Percentiles rank a stretch among this genome's conserved stretches.
Conservation (phyloP, 805 yeast species). For the Lipomyces mesembrius region DNA sequence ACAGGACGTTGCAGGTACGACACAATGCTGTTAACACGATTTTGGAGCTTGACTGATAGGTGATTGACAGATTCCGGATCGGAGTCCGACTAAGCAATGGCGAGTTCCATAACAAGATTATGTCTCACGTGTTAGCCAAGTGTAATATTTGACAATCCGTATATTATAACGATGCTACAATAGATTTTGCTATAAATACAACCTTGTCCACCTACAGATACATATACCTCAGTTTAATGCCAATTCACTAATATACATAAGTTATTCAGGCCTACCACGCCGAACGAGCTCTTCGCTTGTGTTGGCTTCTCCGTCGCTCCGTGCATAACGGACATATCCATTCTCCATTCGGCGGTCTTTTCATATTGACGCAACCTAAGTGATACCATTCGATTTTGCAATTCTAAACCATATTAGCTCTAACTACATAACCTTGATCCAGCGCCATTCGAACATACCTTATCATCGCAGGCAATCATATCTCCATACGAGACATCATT, state of each 20-base stretch:
- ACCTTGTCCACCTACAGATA: not conserved
- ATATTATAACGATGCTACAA: not conserved
- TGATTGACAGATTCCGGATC: conserved; percentile 30
- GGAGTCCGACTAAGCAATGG: conserved; percentile 31
- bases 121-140: too few species aligned
- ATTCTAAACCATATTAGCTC: conserved; percentile 38
- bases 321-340: conserved; percentile 78
- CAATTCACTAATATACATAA: not conserved
- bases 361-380: conserved; percentile 86
- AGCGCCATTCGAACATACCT: conserved; percentile 54
- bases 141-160: not conserved
- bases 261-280: not conserved
- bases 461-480: conserved; percentile 91
- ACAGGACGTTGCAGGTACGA: conserved; percentile 26
- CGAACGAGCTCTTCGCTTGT: not conserved
- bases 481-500: conserved; percentile 60
- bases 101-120: not conserved
- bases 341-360: conserved; percentile 82
- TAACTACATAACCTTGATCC: not conserved
- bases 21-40: not conserved
- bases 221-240: not conserved
- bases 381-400: conserved; percentile 97
- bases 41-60: not conserved
- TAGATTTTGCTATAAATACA: conserved; percentile 1
- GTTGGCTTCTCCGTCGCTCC: conserved; percentile 11